Evolutionary conservation across 2,329 filamentous ascomycete genomes (phyloP).

Genomic region (Lasiodiplodia theobromae): DNA sequence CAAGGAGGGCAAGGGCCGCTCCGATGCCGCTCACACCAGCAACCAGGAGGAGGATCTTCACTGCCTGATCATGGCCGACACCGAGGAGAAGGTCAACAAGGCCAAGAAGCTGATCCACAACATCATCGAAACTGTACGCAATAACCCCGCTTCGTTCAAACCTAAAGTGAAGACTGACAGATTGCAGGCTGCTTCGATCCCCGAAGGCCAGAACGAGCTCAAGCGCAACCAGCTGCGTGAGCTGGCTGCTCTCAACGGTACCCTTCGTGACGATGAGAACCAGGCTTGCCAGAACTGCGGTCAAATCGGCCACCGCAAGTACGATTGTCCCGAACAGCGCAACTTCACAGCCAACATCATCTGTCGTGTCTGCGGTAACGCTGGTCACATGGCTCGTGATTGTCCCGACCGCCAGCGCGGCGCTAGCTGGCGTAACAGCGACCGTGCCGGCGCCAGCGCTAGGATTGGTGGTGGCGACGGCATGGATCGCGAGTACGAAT

Average conservation of each 20-base stretch:
- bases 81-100: slow-evolving; percentile 99
- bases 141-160: not conserved
- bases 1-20: slow-evolving; percentile 99
- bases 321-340: slow-evolving; percentile 95
- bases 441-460: slow-evolving; percentile 51
- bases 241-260: slow-evolving; percentile 97
- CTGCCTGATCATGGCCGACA: slow-evolving; percentile 99
- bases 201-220: slow-evolving; percentile 97
- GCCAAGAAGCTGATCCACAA: slow-evolving; percentile 98
- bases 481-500: slow-evolving; percentile 94
- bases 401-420: slow-evolving; percentile 94
- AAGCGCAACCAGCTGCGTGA: slow-evolving; percentile 99
- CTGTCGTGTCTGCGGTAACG: slow-evolving; percentile 96
- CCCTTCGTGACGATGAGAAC: slow-evolving; percentile 97
- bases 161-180: slow-evolving; percentile 38
- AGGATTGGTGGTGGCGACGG: slow-evolving; percentile 78
- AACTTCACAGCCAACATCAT: slow-evolving; percentile 99
- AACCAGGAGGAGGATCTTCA: slow-evolving; percentile 99
- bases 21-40: slow-evolving; percentile 97
- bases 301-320: slow-evolving; percentile 98
- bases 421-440: slow-evolving; percentile 88
- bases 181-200: slow-evolving; percentile 89
- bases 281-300: slow-evolving; percentile 99
- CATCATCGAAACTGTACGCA: slow-evolving; percentile 93
- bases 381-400: slow-evolving; percentile 97